Evolutionary conservation across 352 stramenopile genomes (phyloP).

Genomic region (Globisporangium heterothallicum): DNA sequence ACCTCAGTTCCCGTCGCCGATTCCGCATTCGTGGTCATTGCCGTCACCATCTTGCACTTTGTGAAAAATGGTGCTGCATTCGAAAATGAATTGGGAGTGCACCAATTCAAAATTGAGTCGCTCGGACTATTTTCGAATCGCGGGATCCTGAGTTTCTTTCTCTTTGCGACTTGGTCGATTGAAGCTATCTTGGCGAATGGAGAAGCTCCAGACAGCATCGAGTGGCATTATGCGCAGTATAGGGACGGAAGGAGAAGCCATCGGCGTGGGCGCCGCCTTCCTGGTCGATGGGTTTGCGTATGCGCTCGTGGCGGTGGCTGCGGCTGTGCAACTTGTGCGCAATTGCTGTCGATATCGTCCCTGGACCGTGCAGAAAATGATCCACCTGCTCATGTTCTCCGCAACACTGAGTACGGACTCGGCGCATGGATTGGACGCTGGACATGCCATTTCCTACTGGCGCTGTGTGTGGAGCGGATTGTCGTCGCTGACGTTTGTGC

Average conservation of each 20-base stretch:
- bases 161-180: no score
- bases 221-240: no score
- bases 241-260: constrained; percentile 26
- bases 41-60: neutral
- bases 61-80: neutral
- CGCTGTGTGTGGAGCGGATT: neutral
- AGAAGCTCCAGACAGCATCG: no score
- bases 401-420: constrained; percentile 60
- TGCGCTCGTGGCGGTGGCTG: constrained; percentile 46
- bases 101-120: no score
- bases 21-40: neutral
- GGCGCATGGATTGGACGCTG: no score
- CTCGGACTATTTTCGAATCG: no score
- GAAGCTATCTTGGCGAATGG: no score
- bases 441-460: no score
- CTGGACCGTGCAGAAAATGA: constrained; percentile 87
- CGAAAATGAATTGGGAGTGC: neutral
- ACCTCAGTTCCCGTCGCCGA: constrained; percentile 15
- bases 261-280: constrained; percentile 58
- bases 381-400: constrained; percentile 80
- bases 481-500: neutral
- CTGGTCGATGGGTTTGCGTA: constrained; percentile 66
- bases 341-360: constrained; percentile 80
- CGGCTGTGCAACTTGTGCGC: constrained; percentile 66
- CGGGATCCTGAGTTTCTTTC: no score